A percentile compares a stretch with the other conserved stretches of the same genome.
These are phyloP conservation scores for Phytophthora sojae DNA, from an alignment of 352 stramenopile genomes.

Conservation along the genomic window DNA sequence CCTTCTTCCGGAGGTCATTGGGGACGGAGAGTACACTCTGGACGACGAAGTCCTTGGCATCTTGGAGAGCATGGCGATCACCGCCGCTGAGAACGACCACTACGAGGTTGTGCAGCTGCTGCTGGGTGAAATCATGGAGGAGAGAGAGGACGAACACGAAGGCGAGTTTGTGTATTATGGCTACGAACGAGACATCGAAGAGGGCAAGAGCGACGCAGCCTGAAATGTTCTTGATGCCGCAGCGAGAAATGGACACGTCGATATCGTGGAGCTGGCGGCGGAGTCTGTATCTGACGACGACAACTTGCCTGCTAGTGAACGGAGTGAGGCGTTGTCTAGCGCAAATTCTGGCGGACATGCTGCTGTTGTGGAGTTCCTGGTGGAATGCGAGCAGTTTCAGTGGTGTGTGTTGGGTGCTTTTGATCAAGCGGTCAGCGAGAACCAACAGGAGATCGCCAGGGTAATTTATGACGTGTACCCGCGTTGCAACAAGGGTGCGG, in stretches of 20 bases:
- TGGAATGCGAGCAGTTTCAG: background rate
- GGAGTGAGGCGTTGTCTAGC: background rate
- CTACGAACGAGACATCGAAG: too few relatives aligned
- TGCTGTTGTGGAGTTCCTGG: constrained; percentile 5
- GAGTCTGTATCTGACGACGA: background rate
- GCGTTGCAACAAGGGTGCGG: background rate
- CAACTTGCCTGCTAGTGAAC: background rate
- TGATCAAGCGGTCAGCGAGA: background rate
- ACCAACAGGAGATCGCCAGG: background rate
- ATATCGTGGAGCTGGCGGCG: background rate
- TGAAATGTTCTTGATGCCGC: background rate
- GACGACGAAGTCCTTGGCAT: too few relatives aligned
- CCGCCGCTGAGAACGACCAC: too few relatives aligned
- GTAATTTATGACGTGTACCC: constrained; percentile 1
- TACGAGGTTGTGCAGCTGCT: too few relatives aligned
- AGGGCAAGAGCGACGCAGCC: background rate
- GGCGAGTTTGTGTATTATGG: too few relatives aligned
- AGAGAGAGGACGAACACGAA: too few relatives aligned
- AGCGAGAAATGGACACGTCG: background rate
- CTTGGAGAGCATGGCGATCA: too few relatives aligned
- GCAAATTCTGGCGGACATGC: constrained; percentile 1
- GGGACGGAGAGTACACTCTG: too few relatives aligned
- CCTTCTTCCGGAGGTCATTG: too few relatives aligned
- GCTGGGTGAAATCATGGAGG: too few relatives aligned
- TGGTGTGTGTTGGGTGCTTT: background rate